phyloP scores from a whole-genome alignment of 805 yeast species.

The Monosporozyma solicola region DNA sequence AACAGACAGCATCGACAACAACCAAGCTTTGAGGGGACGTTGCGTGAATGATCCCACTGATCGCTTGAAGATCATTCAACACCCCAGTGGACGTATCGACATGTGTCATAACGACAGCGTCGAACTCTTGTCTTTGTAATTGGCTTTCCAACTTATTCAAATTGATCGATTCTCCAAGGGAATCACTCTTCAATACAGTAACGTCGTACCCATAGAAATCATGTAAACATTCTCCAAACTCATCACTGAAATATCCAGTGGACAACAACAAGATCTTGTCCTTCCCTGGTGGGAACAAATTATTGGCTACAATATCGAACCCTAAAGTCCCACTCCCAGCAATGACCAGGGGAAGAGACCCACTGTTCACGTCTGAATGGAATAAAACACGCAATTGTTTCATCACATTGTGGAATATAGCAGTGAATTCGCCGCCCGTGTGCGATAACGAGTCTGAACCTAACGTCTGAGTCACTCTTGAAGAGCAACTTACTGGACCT shows the following conservation, averaged over 20 bases:
- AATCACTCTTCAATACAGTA: constrained; percentile 46
- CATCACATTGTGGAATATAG: constrained; percentile 61
- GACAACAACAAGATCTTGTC: constrained; percentile 63
- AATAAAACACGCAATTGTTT: constrained; percentile 63
- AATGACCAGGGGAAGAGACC: constrained; percentile 65
- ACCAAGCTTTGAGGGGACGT: constrained; percentile 73
- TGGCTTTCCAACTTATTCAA: constrained; percentile 45
- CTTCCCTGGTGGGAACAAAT: constrained; percentile 55
- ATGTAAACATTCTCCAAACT: constrained; percentile 65
- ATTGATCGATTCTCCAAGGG: constrained; percentile 68
- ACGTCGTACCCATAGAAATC: constrained; percentile 59
- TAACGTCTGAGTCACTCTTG: constrained; percentile 70
- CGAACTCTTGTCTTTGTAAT: constrained; percentile 45
- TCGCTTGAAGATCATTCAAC: constrained; percentile 55
- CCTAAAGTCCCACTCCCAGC: constrained; percentile 94
- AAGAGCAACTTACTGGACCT: constrained; percentile 81
- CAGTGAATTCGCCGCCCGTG: constrained; percentile 74
- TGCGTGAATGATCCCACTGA: constrained; percentile 52
- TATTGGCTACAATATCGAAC: constrained; percentile 84
- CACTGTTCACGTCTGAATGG: constrained; percentile 47
- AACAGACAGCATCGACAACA: constrained; percentile 91
- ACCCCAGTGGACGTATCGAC: constrained; percentile 98
- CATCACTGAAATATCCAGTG: constrained; percentile 85
- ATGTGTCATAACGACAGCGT: constrained; percentile 78
- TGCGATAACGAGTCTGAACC: constrained; percentile 82